Evolutionary conservation across 73 alveolate genomes (phyloP), one percentile per base, ranked within the genome.

Genomic region (Blepharisma stoltei): DNA sequence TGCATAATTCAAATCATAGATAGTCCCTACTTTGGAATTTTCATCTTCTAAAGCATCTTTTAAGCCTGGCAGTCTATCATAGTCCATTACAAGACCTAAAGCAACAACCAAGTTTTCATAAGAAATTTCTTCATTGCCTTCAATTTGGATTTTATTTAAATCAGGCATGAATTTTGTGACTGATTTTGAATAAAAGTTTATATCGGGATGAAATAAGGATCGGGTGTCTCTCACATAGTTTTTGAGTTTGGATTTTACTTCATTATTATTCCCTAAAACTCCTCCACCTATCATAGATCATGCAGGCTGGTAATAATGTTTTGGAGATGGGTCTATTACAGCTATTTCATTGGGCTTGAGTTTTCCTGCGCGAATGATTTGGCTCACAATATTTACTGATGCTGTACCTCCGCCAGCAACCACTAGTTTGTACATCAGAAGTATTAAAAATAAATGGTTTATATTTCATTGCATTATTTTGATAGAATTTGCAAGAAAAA

Each of bases 361-460:
- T 54, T 79, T 78, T 43, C 89, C 87, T 44, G 85, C 55, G 7
- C 73, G 81, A 32, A 77, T 81, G 11, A 92, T 78, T 55, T 92
- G 79, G 52, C 94, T 82, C 20, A 91, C 77, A 1, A 85, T 78
- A 6, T 89, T 77, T 55, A 75, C 27, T 11, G 96, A 91, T 27
- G 91, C 95, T 7, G 96, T 65, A 4, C 97, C 97, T 32, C 95
- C 97, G n/a, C 97, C 97, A 54, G 90, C 78, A n/a, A 91, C 78
- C 6, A 90, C 89, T n/a, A 60, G 3, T 32, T 32, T 32, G 41
- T 32, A 32, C 41, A 32, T 32, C 41, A 32, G 41, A 32, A 32
- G 41, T 32, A 32, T 32, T 32, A 32, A 32, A n/a, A 32, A 32
- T 32, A 32, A 32, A 32, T 32, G 41, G 41, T 32, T 32, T 32